Conservation (phyloP, 2,329 filamentous ascomycete species). For the Penicillium frequentans region DNA sequence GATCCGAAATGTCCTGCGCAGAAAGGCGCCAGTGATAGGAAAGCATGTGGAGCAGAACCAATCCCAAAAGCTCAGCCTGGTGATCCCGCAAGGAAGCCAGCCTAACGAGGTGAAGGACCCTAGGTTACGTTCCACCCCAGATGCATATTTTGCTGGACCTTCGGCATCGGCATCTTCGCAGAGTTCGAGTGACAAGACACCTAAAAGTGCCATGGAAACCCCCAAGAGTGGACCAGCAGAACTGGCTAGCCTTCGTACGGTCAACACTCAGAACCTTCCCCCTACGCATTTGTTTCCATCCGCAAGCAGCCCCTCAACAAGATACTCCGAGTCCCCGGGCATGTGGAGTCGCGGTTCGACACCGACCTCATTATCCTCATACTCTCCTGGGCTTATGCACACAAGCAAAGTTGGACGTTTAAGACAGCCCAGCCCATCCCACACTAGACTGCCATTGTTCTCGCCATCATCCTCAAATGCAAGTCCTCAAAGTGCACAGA, state of each 20-base stretch:
- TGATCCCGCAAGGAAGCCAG: conserved; percentile 27
- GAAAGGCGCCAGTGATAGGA: conserved; percentile 44
- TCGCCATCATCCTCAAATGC: conserved; percentile 22
- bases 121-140: conserved; percentile 3
- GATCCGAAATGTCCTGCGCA: conserved; percentile 42
- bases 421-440: conserved; percentile 37
- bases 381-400: conserved; percentile 48
- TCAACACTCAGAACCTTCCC: conserved; percentile 37
- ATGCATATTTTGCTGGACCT: conserved; percentile 14
- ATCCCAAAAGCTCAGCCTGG: conserved; percentile 31
- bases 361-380: conserved; percentile 51
- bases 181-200: conserved; percentile 14
- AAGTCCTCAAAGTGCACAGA: conserved; percentile 21
- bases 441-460: conserved; percentile 38
- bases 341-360: conserved; percentile 50
- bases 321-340: conserved; percentile 47
- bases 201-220: conserved; percentile 14
- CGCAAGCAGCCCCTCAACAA: conserved; percentile 46
- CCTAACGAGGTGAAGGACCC: conserved; percentile 16
- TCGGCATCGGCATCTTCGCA: conserved; percentile 12
- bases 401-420: conserved; percentile 39
- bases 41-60: conserved; percentile 28
- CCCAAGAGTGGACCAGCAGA: conserved; percentile 33
- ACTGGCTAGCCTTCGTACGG: conserved; percentile 38
- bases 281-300: conserved; percentile 41